These are phyloP conservation scores for Colletotrichum sp. DNA, from an alignment of 2,329 filamentous ascomycete species.

Conservation along the genomic window DNA sequence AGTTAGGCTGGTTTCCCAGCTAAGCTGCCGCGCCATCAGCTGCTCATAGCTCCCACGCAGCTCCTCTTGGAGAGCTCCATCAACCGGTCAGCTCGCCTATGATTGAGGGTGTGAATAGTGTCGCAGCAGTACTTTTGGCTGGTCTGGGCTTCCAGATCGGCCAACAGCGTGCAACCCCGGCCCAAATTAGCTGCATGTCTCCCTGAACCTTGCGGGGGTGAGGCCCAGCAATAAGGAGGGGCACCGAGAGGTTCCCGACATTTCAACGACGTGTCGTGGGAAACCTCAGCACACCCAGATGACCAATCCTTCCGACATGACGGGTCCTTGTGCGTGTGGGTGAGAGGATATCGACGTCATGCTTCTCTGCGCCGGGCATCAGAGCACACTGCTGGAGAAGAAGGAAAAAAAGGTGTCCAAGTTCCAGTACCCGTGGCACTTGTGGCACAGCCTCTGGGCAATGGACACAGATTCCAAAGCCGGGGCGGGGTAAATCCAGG, in stretches of 20 bases:
- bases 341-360: conserved; percentile 18
- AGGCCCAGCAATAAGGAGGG: background rate
- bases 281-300: conserved; percentile 13
- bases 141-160: conserved; percentile 5
- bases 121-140: background rate
- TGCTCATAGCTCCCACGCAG: background rate
- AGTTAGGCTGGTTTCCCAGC: background rate
- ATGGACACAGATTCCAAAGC: background rate
- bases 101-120: background rate
- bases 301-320: conserved; percentile 11
- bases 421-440: background rate
- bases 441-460: background rate
- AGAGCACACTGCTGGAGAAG: background rate
- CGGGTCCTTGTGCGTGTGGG: conserved; percentile 6
- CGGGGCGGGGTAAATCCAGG: conserved; percentile 7
- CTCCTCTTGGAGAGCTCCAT: background rate
- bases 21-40: background rate
- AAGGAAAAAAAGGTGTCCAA: background rate
- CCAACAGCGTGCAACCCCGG: background rate
- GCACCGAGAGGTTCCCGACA: background rate
- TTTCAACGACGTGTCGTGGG: background rate
- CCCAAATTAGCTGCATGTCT: conserved; percentile 3
- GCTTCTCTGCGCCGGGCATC: background rate
- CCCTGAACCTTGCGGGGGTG: conserved; percentile 2
- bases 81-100: background rate